phyloP scores from a whole-genome alignment of 1,284 basidiomycete genomes.

The Microbotryum lychnidis-dioicae region DNA sequence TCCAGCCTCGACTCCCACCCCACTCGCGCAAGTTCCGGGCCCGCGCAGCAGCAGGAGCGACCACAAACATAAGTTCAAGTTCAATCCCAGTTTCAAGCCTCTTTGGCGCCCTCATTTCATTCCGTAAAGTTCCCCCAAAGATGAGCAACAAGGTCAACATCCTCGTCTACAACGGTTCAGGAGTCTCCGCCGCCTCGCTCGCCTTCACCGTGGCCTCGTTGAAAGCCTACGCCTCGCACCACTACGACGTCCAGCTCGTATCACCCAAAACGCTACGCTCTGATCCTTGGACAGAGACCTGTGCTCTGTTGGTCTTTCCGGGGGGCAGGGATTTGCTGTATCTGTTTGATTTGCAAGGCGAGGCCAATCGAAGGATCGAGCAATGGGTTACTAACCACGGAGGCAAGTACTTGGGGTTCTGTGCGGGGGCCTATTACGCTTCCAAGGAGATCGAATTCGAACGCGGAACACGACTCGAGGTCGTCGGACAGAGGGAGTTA shows the following conservation, averaged over 20 bases:
- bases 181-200: conserved; percentile 54
- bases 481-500: conserved; percentile 48
- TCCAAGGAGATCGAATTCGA: conserved; percentile 47
- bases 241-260: conserved; percentile 68
- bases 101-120: too few species aligned
- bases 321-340: conserved; percentile 51
- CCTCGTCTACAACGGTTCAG: conserved; percentile 66
- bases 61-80: too few species aligned
- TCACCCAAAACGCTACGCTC: conserved; percentile 51
- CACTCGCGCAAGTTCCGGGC: too few species aligned
- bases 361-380: conserved; percentile 48
- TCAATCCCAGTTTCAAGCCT: too few species aligned
- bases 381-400: conserved; percentile 56
- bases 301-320: conserved; percentile 69
- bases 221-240: conserved; percentile 54
- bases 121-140: too few species aligned
- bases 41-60: too few species aligned
- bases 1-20: too few species aligned
- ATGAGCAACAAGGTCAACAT: conserved; percentile 52
- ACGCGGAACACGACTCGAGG: conserved; percentile 43
- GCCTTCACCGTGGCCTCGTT: conserved; percentile 53
- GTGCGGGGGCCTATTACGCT: conserved; percentile 54
- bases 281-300: conserved; percentile 66
- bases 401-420: conserved; percentile 60
- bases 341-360: conserved; percentile 44